Base-by-base conservation (phyloP, 1,284 basidiomycete species). In the Cystobasidiaceae sp. region DNA sequence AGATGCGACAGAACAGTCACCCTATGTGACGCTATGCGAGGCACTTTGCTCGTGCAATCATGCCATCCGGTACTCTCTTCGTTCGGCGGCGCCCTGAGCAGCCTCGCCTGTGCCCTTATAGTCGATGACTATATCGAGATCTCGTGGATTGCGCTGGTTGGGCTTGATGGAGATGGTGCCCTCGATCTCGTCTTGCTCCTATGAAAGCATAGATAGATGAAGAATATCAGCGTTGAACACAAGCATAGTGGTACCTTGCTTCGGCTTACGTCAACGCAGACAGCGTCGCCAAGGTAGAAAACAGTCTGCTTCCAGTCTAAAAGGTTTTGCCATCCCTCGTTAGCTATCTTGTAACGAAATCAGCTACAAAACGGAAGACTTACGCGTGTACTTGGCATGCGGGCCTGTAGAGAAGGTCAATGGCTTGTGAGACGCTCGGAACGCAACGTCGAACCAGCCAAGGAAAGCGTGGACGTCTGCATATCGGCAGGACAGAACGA, bases 361-460 rank as follows among this genome's bases (percentile, higher is more conserved):
- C 7, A 7, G 2, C 19, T 15, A 41, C 30, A n/a, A 46, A 21
- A 23, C 37, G 61, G 65, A 70, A 49, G 67, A 69, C 91, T 91
- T 93, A 79, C 94, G 92, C 19, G 93, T 96, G 82, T 96, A 94
- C 78, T 91, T 89, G 58, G 92, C 89, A 73, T 97, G 93, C 9
- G 93, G 93, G 23, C 93, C 93, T 19, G 93, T 97, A 55, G 89
- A 92, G 79, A 97, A 97, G 74, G 86, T 86, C 70, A 96, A 87
- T 72, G 91, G 91, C 79, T 93, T 97, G 82, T 98, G 96, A 69
- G 92, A 93, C 76, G 90, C 93, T 66, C 90, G 87, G 79, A 99
- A 99, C 51, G 86, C 83, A 74, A 97, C 89, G 78, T 99, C 96
- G 79, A 99, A 98, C 96, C 96, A 99, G 39, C 93, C 93, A 59